A percentile compares a stretch with the other conserved stretches of the same genome.
These are phyloP conservation scores for Diaporthe sp. DNA, from an alignment of 2,329 filamentous ascomycete species.

Conservation along the genomic window DNA sequence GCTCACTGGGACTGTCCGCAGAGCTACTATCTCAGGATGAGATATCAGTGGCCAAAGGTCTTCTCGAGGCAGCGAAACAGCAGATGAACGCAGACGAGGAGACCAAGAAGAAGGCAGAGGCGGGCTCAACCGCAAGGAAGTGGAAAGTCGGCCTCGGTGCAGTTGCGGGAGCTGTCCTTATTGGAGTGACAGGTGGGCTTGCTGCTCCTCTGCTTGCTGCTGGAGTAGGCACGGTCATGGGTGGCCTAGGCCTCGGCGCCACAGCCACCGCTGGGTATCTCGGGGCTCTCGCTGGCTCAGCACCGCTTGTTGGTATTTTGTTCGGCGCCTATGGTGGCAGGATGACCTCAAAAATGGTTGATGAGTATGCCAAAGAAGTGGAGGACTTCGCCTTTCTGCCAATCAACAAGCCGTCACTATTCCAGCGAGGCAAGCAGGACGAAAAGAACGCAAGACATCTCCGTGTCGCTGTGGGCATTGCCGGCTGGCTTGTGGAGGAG, in stretches of 20 bases:
- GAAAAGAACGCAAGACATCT: conserved; percentile 65
- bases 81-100: conserved; percentile 82
- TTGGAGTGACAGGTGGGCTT: conserved; percentile 91
- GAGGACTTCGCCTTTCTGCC: conserved; percentile 87
- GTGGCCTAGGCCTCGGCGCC: conserved; percentile 82
- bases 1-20: conserved; percentile 75
- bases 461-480: conserved; percentile 87
- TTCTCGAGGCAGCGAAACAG: conserved; percentile 73
- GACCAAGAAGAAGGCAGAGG: conserved; percentile 78
- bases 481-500: conserved; percentile 84
- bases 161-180: conserved; percentile 88
- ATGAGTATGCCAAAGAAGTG: conserved; percentile 88
- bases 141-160: conserved; percentile 95
- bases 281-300: conserved; percentile 87
- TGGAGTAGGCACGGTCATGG: conserved; percentile 87
- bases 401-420: conserved; percentile 65
- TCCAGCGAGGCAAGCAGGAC: conserved; percentile 47
- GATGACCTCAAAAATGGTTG: conserved; percentile 85
- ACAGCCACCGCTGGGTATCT: conserved; percentile 85
- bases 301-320: conserved; percentile 85
- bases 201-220: conserved; percentile 91
- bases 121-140: conserved; percentile 78
- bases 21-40: conserved; percentile 78
- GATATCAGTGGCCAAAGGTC: conserved; percentile 79
- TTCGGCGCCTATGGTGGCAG: conserved; percentile 92